Evolutionary conservation across 164 flowering plant genomes (phyloP), one percentile per base, ranked within the genome.

Genomic region (Cinnamomum chago): DNA sequence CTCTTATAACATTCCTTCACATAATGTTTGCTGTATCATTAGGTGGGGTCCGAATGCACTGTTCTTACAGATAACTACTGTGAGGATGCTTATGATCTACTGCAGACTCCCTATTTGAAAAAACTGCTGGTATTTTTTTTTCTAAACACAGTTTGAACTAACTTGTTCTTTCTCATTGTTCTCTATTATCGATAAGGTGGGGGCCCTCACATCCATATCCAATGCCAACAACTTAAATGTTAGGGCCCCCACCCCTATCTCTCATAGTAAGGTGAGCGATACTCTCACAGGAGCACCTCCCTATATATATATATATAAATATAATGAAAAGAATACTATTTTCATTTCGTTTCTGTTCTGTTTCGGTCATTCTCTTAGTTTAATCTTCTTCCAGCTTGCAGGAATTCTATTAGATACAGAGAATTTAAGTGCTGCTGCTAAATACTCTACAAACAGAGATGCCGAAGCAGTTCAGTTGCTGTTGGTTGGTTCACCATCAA

Each of bases 21-120:
- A 25, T 67, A 20, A 18, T 20, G 67, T 25, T 71, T 50, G 35
- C 77, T 70, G 65, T 50, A n/a, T 76, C 1, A 58, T 15, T 75
- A 91, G 92, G 92, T 84, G 75, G 88, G 86, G 68, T 89, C 95
- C 50, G 83, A 74, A 62, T 89, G 93, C 80, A 85, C 95, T 5
- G 71, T 89, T 66, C 90, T 89, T 50, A 89, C 92, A n/a, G 95
- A 91, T 79, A 88, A 89, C 73, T 89, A 86, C 72, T 91, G 95
- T 75, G 95, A 91, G 82, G 90, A 91, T 71, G 93, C 95, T 23
- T 89, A 88, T 75, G 90, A 91, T 75, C 83, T 88, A 35, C 93
- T 89, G 78, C 83, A 91, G 69, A 84, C 79, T 4, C 86, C 88
- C 20, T 52, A 81, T 64, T 65, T 91, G 81, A 91, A 83, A 73